Percentiles rank a stretch among this genome's conserved stretches.
Evolutionary conservation across 176 grass and related monocot genomes (phyloP).

Genomic region (Puya raimondii): DNA sequence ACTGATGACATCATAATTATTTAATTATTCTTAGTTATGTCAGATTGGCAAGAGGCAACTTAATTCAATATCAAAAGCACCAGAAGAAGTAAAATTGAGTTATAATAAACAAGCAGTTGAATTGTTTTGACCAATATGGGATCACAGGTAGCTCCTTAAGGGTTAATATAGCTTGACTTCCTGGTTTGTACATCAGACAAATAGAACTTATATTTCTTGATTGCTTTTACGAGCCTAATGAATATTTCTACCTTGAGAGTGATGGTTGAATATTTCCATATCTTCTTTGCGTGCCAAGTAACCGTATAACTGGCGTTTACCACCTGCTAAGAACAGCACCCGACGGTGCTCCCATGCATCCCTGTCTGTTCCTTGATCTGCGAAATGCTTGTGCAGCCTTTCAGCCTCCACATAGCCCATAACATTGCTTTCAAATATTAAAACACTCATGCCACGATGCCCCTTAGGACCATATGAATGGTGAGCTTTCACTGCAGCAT

Average conservation of each 20-base stretch:
- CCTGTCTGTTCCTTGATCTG: slow-evolving; percentile 50
- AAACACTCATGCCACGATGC: slow-evolving; percentile 74
- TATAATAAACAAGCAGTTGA: too few relatives aligned
- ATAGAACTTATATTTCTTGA: too few relatives aligned
- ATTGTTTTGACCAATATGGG: too few relatives aligned
- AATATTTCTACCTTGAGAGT: slow-evolving; percentile 47
- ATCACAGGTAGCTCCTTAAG: too few relatives aligned
- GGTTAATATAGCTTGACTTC: neutral
- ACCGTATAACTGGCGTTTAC: slow-evolving; percentile 69
- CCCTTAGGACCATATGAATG: slow-evolving; percentile 86
- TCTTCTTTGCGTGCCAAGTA: slow-evolving; percentile 75
- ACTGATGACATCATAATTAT: too few relatives aligned
- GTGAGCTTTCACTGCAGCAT: slow-evolving; percentile 57
- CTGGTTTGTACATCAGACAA: neutral
- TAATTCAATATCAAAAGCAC: too few relatives aligned
- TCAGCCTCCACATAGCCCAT: slow-evolving; percentile 79
- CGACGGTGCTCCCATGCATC: slow-evolving; percentile 39
- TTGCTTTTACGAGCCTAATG: neutral
- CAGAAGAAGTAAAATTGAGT: too few relatives aligned
- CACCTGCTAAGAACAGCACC: slow-evolving; percentile 51
- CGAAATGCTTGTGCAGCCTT: slow-evolving; percentile 65
- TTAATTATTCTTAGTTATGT: too few relatives aligned
- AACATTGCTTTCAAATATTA: slow-evolving; percentile 74
- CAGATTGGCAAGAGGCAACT: too few relatives aligned
- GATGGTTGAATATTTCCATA: slow-evolving; percentile 63